Evolutionary conservation across 805 yeast species (phyloP), one percentile per base, ranked within the genome.

Genomic region (Saturnispora galanensis): DNA sequence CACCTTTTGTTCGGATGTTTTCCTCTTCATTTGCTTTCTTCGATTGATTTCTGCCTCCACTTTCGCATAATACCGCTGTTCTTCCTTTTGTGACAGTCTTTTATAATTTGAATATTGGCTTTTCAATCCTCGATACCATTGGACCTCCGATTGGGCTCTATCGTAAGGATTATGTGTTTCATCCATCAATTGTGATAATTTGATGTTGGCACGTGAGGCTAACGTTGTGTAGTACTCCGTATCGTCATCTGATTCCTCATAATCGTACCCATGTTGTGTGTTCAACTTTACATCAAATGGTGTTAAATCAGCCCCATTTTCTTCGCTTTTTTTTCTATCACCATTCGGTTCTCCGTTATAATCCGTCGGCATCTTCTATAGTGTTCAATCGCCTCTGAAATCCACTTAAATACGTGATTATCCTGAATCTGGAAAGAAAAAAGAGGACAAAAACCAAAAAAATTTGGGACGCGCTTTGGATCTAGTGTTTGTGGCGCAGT

Each of bases 61-160:
- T 30, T 61, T 58, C 10, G 62, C 60, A 35, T 67, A 63, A 43
- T 69, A 66, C 30, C 47, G 41, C 35, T 56, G 55, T 45, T 71
- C 74, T 35, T 70, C 68, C 15, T 50, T 49, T 31, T 58, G 58
- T 8, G 65, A 64, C 21, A 61, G 50, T 12, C 52, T 50, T 11
- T 67, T 48, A 10, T 62, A 57, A 6, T 52, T 51, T 30, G 58
- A 47, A 11, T 69, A 71, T 37, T 62, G 57, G 9, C 41, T 47
- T 39, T 63, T 67, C 46, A 69, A 45, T 2, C 59, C 41, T 35
- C 32, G 30, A 29, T 39, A 44, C 44, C 47, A 36, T 10, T 44
- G 43, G 9, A 28, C 32, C 17, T 45, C 41, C 10, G 35, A 35
- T 10, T 35, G 35, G 3, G 34, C 35, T 32, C 33, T 33, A 21